A percentile compares a stretch with the other conserved stretches of the same genome.
These are phyloP conservation scores for Tylopilus rubrobrunneus DNA, from an alignment of 768 basidiomycete genomes.

Conservation along the genomic window DNA sequence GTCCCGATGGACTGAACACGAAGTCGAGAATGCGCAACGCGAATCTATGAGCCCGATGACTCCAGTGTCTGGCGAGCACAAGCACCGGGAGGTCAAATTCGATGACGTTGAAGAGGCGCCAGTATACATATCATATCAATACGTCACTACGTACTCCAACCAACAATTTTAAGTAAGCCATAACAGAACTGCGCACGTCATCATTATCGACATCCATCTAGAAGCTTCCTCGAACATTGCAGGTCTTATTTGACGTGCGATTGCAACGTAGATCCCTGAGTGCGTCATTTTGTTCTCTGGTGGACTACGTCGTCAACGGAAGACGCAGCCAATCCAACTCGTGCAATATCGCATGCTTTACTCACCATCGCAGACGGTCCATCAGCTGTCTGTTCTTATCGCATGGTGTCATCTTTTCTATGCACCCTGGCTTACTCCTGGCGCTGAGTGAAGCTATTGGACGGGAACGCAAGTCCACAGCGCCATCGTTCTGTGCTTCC, in stretches of 20 bases:
- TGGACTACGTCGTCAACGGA: background rate
- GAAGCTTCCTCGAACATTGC: no score
- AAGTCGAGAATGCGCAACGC: background rate
- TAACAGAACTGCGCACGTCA: background rate
- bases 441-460: constrained; percentile 8
- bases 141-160: background rate
- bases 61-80: background rate
- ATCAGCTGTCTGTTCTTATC: constrained; percentile 15
- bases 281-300: background rate
- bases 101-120: background rate
- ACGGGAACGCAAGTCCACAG: background rate
- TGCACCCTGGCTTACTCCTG: background rate
- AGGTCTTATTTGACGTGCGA: background rate
- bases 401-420: constrained; percentile 16
- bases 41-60: background rate
- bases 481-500: constrained; percentile 1
- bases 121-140: background rate
- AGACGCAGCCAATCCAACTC: background rate
- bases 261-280: background rate
- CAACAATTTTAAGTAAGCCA: background rate
- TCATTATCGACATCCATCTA: background rate
- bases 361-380: constrained; percentile 12
- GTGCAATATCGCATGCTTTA: constrained; percentile 27
- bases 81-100: background rate
- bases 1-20: constrained; percentile 1